These are phyloP conservation scores for Elaeis guineensis DNA, from an alignment of 176 grass and related monocot genomes.

Conservation along the genomic window DNA sequence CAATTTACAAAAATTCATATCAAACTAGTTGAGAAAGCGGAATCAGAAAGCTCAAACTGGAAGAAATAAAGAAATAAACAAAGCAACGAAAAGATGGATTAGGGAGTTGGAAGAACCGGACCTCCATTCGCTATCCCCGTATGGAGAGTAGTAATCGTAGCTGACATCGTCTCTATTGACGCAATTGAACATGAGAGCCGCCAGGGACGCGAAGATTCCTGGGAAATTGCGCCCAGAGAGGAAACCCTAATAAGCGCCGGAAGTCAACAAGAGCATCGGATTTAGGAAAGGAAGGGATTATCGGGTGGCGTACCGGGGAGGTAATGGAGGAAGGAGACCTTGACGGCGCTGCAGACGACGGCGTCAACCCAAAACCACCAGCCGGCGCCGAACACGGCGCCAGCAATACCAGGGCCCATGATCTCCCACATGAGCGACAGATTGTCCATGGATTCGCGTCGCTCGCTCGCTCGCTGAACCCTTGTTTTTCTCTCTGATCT, in stretches of 20 bases:
- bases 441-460: slow-evolving; percentile 52
- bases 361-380: slow-evolving; percentile 99
- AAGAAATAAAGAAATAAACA: too few relatives aligned
- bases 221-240: not conserved
- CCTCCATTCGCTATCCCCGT: slow-evolving; percentile 76
- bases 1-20: too few relatives aligned
- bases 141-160: slow-evolving; percentile 63
- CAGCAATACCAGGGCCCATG: slow-evolving; percentile 71
- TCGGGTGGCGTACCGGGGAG: slow-evolving; percentile 49
- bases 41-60: too few relatives aligned
- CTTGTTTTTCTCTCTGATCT: too few relatives aligned
- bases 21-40: too few relatives aligned
- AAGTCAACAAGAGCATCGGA: not conserved
- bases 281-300: not conserved
- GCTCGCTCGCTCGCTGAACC: too few relatives aligned
- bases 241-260: not conserved
- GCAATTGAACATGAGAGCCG: slow-evolving; percentile 81
- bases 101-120: slow-evolving; percentile 3
- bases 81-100: too few relatives aligned
- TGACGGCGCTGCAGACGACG: slow-evolving; percentile 78
- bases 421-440: slow-evolving; percentile 68
- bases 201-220: slow-evolving; percentile 28
- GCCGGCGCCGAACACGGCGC: slow-evolving; percentile 78
- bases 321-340: slow-evolving; percentile 89
- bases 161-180: slow-evolving; percentile 54